Evolutionary conservation across 2,329 filamentous ascomycete species (phyloP), one percentile per base, ranked within the genome.

Genomic region (Diaporthe velutina): DNA sequence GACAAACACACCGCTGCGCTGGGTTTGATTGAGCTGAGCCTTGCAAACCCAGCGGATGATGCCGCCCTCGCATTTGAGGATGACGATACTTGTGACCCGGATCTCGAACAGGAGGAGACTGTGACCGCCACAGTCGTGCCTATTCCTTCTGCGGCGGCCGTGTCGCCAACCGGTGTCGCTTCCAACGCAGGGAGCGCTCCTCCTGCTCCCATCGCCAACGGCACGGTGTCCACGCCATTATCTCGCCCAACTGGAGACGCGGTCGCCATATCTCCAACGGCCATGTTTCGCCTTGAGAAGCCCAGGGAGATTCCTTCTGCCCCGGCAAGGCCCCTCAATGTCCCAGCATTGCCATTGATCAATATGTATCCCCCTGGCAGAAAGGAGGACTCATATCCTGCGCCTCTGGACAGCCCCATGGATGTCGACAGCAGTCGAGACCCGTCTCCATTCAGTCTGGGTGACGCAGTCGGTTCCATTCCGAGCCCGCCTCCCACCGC

Each of bases 41-140:
- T 64, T 13, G 45, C 67, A 52, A 55, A 52, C 35, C 54, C 45
- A 70, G 60, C 74, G 28, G 58, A 66, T n/a, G n/a, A n/a, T 17
- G 45, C 67, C 48, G 74, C 72, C 33, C 33, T 42, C 19, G 10
- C 57, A n/a, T 4, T 50, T 28, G 57, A 33, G 9, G 70, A 60
- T 17, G 71, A 74, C 50, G 71, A 74, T 28, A 52, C 67, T 58
- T 71, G 74, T 40, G 74, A 75, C 66, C 71, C 74, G 25, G 71
- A 75, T 30, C 45, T 67, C 8, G 64, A n/a, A n/a, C n/a, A n/a
- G n/a, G n/a, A 68, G 48, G 71, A 72, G 67, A 74, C 68, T 35
- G 54, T 74, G 33, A 64, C 72, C 17, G 64, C 73, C 17, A 76
- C 72, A 4, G 25, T 74, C 38, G n/a, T 68, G 40, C 58, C 73